Percentiles rank a stretch among this genome's conserved stretches.
Evolutionary conservation across 2,329 filamentous ascomycete species (phyloP).

Genomic region (Fusarium bulbicola): DNA sequence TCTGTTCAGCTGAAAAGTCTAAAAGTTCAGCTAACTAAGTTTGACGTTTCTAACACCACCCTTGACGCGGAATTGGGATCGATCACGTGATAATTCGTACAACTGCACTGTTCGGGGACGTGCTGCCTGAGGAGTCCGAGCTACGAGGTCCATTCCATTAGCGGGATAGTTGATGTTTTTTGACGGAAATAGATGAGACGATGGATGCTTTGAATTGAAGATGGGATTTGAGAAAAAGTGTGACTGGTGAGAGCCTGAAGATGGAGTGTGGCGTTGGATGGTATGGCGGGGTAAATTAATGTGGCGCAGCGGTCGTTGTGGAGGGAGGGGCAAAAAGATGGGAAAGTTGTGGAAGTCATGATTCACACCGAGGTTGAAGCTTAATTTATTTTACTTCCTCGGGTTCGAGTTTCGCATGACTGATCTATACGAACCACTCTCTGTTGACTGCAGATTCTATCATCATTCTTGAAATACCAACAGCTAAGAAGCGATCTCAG

Average conservation of each 20-base stretch:
- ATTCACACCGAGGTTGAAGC: conserved; percentile 31
- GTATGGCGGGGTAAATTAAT: conserved; percentile 29
- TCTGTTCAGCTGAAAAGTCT: conserved; percentile 26
- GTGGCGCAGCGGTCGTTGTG: background rate
- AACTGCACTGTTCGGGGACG: background rate
- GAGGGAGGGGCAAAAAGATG: conserved; percentile 31
- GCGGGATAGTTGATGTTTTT: conserved; percentile 1
- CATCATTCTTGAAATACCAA: background rate
- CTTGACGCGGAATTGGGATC: background rate
- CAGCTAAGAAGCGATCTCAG: background rate
- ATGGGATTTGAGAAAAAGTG: background rate
- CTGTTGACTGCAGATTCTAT: background rate
- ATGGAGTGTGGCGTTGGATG: conserved; percentile 1
- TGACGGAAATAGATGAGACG: conserved; percentile 4
- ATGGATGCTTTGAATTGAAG: background rate
- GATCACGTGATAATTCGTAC: background rate
- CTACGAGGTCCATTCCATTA: background rate
- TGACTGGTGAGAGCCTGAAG: conserved; percentile 1
- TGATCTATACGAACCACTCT: background rate
- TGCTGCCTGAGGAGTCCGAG: background rate
- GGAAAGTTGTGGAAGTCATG: conserved; percentile 21
- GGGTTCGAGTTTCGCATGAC: background rate
- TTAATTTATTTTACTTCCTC: background rate
- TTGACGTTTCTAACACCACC: background rate
- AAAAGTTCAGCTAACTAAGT: conserved; percentile 15